phyloP scores from a whole-genome alignment of 2,329 filamentous ascomycete genomes.

The Periglandula ipomoeae region DNA sequence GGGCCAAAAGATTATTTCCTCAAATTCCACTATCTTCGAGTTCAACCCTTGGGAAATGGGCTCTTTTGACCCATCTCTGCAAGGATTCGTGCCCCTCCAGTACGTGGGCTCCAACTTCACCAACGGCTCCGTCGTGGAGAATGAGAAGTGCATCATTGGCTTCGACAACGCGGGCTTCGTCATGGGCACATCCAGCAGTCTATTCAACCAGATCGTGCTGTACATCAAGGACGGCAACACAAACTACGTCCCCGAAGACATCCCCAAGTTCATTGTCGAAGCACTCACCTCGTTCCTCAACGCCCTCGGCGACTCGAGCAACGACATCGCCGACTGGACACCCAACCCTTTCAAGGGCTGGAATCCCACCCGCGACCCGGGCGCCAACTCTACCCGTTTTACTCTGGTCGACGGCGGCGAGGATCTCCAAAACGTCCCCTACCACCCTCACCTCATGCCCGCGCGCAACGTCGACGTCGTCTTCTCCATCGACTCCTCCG shows the following conservation, averaged over 20 bases:
- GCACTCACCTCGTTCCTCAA: slow-evolving; percentile 41
- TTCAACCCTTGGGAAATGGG: slow-evolving; percentile 60
- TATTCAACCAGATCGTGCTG: slow-evolving; percentile 68
- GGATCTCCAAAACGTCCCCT: slow-evolving; percentile 70
- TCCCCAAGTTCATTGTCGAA: slow-evolving; percentile 32
- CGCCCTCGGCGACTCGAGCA: slow-evolving; percentile 46
- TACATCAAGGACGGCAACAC: slow-evolving; percentile 47
- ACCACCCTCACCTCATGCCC: slow-evolving; percentile 51
- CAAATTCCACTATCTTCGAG: slow-evolving; percentile 55
- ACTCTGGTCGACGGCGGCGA: slow-evolving; percentile 75
- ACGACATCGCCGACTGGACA: slow-evolving; percentile 67
- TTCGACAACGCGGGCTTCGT: slow-evolving; percentile 75
- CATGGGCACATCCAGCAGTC: slow-evolving; percentile 71
- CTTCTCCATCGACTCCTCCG: slow-evolving; percentile 55
- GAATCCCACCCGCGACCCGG: slow-evolving; percentile 35
- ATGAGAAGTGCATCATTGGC: slow-evolving; percentile 43
- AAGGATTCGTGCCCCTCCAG: slow-evolving; percentile 48
- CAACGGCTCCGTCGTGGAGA: slow-evolving; percentile 35
- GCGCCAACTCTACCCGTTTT: slow-evolving; percentile 40
- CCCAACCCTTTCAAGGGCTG: slow-evolving; percentile 51
- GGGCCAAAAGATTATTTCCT: slow-evolving; percentile 30
- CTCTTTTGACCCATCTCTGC: slow-evolving; percentile 49
- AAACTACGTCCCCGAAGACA: slow-evolving; percentile 41
- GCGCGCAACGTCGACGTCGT: slow-evolving; percentile 50
- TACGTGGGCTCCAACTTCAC: slow-evolving; percentile 53